Evolutionary conservation across 176 grass and related monocot genomes (phyloP), one percentile per base, ranked within the genome.

Genomic region (Areca catechu): DNA sequence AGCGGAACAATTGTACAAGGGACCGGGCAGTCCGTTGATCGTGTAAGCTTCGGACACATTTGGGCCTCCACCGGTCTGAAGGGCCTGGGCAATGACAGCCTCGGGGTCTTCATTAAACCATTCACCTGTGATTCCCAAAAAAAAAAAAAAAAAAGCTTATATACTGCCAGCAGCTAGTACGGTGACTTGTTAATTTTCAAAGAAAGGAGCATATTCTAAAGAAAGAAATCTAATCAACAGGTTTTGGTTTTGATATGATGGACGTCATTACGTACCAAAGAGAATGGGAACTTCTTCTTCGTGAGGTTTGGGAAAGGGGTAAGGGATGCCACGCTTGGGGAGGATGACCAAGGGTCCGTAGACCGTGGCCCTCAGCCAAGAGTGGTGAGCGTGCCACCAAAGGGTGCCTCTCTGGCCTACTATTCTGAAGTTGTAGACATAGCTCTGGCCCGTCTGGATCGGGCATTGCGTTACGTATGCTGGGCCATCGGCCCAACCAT

Each of bases 101-200:
- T 93, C 89, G 3, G 89, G 62, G 62, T 88, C 89, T 34, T 59
- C 66, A n/a, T 67, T 54, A 60, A 63, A 93, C 89, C 89, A 93
- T 72, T 93, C 83, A 51, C 74, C 65, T 77, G 43, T 22, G n/a
- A n/a, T n/a, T n/a, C n/a, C n/a, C n/a, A n/a, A n/a, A n/a, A n/a
- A n/a, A n/a, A n/a, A n/a, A n/a, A n/a, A n/a, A n/a, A n/a, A n/a
- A n/a, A n/a, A n/a, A n/a, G n/a, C n/a, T n/a, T n/a, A n/a, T n/a
- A n/a, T n/a, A n/a, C n/a, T n/a, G n/a, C n/a, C n/a, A n/a, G n/a
- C n/a, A n/a, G 17, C 27, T 22, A 15, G 30, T 34, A 9, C 7
- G 7, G n/a, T n/a, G n/a, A n/a, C n/a, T 34, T 0, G 15, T 25
- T 3, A 48, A 37, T 14, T 53, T n/a, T 17, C 21, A 0, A 28